Evolutionary conservation across 2,329 filamentous ascomycete species (phyloP).

Genomic region (Microcyclospora tardicrescens): DNA sequence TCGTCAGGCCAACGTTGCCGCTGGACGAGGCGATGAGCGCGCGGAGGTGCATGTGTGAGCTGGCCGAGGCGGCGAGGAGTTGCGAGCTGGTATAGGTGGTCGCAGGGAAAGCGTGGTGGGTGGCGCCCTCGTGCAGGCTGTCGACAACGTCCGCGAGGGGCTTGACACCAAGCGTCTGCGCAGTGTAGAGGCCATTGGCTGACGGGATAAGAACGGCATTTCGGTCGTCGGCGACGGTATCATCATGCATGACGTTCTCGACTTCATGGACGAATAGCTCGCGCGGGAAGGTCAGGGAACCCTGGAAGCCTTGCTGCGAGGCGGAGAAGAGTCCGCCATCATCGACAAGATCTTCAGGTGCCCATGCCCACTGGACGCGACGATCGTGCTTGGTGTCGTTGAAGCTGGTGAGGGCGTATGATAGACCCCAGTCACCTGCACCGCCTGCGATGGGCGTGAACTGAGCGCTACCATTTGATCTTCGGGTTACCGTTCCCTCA

Average conservation of each 20-base stretch:
- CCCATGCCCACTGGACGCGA: constrained; percentile 36
- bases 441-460: constrained; percentile 34
- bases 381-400: constrained; percentile 37
- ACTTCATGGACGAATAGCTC: constrained; percentile 36
- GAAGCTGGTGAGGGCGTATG: constrained; percentile 35
- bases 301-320: constrained; percentile 32
- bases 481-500: constrained; percentile 29
- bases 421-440: constrained; percentile 31
- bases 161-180: constrained; percentile 31
- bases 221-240: constrained; percentile 13
- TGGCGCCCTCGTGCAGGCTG: constrained; percentile 22
- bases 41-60: constrained; percentile 29
- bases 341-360: constrained; percentile 29
- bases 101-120: constrained; percentile 13
- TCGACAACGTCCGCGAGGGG: constrained; percentile 33
- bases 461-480: constrained; percentile 31
- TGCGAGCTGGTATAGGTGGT: constrained; percentile 17
- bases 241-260: constrained; percentile 25
- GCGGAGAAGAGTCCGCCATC: constrained; percentile 27
- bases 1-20: constrained; percentile 29
- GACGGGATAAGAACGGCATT: constrained; percentile 15
- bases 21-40: constrained; percentile 25
- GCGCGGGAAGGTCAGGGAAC: constrained; percentile 30
- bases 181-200: constrained; percentile 26
- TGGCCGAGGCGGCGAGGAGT: constrained; percentile 18